These are phyloP conservation scores for Aspergillus cejpii DNA, from an alignment of 2,329 filamentous ascomycete genomes.

Conservation along the genomic window DNA sequence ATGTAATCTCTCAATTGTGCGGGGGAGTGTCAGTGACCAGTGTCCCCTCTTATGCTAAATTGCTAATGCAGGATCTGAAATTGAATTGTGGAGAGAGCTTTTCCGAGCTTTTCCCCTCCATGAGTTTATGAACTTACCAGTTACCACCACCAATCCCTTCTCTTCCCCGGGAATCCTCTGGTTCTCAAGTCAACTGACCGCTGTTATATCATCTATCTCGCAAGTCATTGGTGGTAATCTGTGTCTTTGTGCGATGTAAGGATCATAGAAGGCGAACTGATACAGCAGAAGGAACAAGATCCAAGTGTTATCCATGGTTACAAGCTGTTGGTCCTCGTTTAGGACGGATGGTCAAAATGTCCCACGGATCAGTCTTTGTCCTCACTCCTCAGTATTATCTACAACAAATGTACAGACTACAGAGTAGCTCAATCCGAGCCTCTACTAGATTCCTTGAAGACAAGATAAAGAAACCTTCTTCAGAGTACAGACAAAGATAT, in stretches of 20 bases:
- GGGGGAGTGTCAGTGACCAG: too few relatives aligned
- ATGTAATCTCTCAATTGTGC: too few relatives aligned
- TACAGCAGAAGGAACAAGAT: neutral
- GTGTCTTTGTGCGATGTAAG: neutral
- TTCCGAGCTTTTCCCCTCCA: too few relatives aligned
- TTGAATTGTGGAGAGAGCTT: slow-evolving; percentile 20
- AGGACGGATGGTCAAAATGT: neutral
- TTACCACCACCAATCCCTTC: neutral
- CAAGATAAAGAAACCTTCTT: neutral
- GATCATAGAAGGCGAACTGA: neutral
- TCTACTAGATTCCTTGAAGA: too few relatives aligned
- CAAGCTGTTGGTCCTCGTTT: slow-evolving; percentile 6
- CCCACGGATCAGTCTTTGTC: neutral
- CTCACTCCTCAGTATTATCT: too few relatives aligned
- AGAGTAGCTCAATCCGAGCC: too few relatives aligned
- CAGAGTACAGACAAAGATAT: too few relatives aligned
- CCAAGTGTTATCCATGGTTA: slow-evolving; percentile 7
- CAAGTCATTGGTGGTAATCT: neutral
- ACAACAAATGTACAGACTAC: too few relatives aligned
- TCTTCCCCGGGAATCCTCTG: too few relatives aligned
- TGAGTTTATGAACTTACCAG: too few relatives aligned
- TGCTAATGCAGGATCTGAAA: slow-evolving; percentile 19
- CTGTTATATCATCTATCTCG: neutral
- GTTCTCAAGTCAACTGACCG: neutral
- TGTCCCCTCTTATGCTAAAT: slow-evolving; percentile 1